Conservation (phyloP, 2,329 filamentous ascomycete species). For the Leptographium wingfieldii region DNA sequence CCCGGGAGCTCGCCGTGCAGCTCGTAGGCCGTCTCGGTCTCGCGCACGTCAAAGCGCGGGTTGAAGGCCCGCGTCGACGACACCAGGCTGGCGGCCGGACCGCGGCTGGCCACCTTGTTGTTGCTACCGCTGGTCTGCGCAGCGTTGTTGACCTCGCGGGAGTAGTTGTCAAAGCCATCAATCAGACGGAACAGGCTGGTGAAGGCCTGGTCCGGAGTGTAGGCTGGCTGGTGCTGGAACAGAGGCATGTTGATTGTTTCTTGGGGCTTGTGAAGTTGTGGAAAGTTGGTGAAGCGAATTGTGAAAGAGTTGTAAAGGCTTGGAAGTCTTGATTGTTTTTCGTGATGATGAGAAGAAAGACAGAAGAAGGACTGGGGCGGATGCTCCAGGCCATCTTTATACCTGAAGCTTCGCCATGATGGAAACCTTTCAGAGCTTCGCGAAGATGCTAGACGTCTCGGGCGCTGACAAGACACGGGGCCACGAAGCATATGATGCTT, state of each 20-base stretch:
- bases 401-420: not conserved
- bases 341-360: not conserved
- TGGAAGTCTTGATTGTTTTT: not conserved
- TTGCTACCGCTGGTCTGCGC: constrained; percentile 5
- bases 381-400: not conserved
- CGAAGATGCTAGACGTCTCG: not conserved
- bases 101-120: constrained; percentile 15
- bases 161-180: constrained; percentile 50
- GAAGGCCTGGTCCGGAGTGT: constrained; percentile 14
- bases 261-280: constrained; percentile 1
- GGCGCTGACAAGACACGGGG: not conserved
- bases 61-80: constrained; percentile 35
- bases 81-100: constrained; percentile 21
- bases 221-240: constrained; percentile 37
- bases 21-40: constrained; percentile 56
- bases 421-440: not conserved
- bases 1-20: constrained; percentile 72
- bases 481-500: constrained; percentile 7
- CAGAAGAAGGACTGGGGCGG: not conserved
- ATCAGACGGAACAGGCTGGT: constrained; percentile 46
- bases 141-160: constrained; percentile 20
- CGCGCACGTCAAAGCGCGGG: constrained; percentile 68
- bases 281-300: not conserved
- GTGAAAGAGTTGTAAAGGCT: not conserved
- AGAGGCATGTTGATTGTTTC: constrained; percentile 40